Evolutionary conservation across 108 stramenopile species (phyloP), one percentile per base, ranked within the genome.

Genomic region (Nannochloropsis gaditana): DNA sequence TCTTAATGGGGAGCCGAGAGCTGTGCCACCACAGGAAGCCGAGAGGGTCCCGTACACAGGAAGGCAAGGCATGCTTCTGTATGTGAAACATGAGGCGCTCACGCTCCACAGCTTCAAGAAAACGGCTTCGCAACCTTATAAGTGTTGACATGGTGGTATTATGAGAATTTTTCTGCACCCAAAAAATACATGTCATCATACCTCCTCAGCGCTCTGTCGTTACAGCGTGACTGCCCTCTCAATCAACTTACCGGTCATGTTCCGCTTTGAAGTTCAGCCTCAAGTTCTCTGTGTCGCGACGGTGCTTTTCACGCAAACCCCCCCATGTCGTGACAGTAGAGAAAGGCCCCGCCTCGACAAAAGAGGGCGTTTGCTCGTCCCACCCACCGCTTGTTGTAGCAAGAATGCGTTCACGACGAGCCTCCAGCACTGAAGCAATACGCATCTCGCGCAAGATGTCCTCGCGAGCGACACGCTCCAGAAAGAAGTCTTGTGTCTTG

Each of bases 1-100:
- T 73, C 59, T 73, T 73, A n/a, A 73, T 73, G 59, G 59, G 59
- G 19, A 73, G 59, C 2, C 59, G 59, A n/a, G 59, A 73, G 59
- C n/a, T n/a, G 59, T 73, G 59, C 59, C 59, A 73, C 59, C 59
- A 73, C 59, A 73, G 6, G 59, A 73, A 73, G 59, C 59, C 59
- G 8, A 73, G 59, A n/a, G 59, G 59, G n/a, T 73, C 59, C n/a
- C 59, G 59, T 15, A 73, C 59, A n/a, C 19, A 73, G 59, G 59
- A 73, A n/a, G 59, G 59, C n/a, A 73, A n/a, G 2, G 59, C 59
- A 2, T 73, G 59, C 59, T 73, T 73, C 4, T 73, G 59, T 15
- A 73, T 73, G 59, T 73, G 59, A n/a, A 73, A 73, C 19, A 73
- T 15, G 59, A 73, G 59, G 19, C 59, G 59, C 59, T 73, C 59